Percentiles rank a stretch among this genome's conserved stretches.
Evolutionary conservation across 345 rosid species (phyloP).

Genomic region (Sisymbrium irio): DNA sequence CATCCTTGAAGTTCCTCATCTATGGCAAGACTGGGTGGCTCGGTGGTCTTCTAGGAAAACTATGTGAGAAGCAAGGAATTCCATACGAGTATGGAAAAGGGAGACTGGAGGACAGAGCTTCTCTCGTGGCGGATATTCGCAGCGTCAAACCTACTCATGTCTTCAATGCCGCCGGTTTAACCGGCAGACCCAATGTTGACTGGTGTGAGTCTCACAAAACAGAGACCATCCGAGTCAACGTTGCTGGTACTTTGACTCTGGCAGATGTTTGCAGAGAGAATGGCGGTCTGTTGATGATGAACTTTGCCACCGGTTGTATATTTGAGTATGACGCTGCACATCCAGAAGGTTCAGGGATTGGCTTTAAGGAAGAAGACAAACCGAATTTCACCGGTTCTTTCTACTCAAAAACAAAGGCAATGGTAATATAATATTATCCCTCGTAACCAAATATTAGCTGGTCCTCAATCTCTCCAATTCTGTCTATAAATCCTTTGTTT

Average conservation of each 20-base stretch:
- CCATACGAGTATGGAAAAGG: conserved; percentile 79
- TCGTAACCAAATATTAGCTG: not conserved
- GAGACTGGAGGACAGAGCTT: conserved; percentile 70
- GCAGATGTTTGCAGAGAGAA: conserved; percentile 86
- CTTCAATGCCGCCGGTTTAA: conserved; percentile 89
- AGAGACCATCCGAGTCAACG: conserved; percentile 83
- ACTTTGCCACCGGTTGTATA: conserved; percentile 90
- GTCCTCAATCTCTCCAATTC: not conserved
- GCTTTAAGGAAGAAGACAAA: conserved; percentile 72
- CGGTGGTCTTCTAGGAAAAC: conserved; percentile 77
- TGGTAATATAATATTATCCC: conserved; percentile 45
- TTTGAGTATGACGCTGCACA: conserved; percentile 82
- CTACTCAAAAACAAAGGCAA: conserved; percentile 87
- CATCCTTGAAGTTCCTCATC: conserved; percentile 65
- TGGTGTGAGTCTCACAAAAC: conserved; percentile 95
- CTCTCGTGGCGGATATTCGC: conserved; percentile 63
- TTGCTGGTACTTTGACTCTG: conserved; percentile 76
- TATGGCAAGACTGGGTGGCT: conserved; percentile 95
- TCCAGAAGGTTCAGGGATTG: conserved; percentile 83
- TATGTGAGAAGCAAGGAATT: conserved; percentile 80
- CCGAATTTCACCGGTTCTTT: conserved; percentile 82
- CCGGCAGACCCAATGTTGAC: conserved; percentile 94
- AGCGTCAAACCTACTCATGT: conserved; percentile 80
- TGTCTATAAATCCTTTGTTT: not conserved
- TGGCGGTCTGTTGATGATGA: conserved; percentile 67